Evolutionary conservation across 805 yeast genomes (phyloP).

Genomic region (Isabelozyma gotoi): DNA sequence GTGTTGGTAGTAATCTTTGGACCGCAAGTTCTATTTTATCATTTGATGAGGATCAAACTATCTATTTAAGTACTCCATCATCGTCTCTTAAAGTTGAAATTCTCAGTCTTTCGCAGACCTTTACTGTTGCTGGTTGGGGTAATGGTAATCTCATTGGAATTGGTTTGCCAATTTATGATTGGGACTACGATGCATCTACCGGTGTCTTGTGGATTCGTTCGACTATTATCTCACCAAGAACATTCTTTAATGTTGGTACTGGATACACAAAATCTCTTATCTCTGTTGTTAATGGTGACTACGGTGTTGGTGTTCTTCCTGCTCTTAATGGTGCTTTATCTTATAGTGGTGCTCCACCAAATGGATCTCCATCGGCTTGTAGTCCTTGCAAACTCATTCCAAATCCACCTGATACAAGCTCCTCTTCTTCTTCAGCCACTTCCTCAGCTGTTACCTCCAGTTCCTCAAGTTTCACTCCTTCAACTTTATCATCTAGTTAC

Average conservation of each 20-base stretch:
- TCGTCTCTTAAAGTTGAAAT: slow-evolving; percentile 17
- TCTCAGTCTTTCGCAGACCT: slow-evolving; percentile 12
- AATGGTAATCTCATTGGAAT: slow-evolving; percentile 19
- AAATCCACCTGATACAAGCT: slow-evolving; percentile 1
- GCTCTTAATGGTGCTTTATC: slow-evolving; percentile 1
- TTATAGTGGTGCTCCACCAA: slow-evolving; percentile 5
- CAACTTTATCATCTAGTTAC: background rate
- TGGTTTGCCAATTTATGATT: slow-evolving; percentile 1
- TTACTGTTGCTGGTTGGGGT: slow-evolving; percentile 25
- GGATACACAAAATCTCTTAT: slow-evolving; percentile 1
- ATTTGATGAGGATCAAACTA: slow-evolving; percentile 12
- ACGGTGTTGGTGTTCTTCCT: background rate
- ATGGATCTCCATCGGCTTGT: slow-evolving; percentile 3
- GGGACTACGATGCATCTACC: slow-evolving; percentile 9
- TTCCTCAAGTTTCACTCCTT: background rate
- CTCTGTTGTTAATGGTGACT: background rate
- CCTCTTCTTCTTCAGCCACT: slow-evolving; percentile 1
- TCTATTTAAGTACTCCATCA: slow-evolving; percentile 15
- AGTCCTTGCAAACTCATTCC: slow-evolving; percentile 3
- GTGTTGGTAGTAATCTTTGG: slow-evolving; percentile 11
- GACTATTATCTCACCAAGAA: background rate
- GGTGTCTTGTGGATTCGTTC: slow-evolving; percentile 15
- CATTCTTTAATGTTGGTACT: slow-evolving; percentile 1
- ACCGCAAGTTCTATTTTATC: slow-evolving; percentile 12
- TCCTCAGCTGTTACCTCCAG: background rate